Evolutionary conservation across 1,284 basidiomycete genomes (phyloP).

Genomic region (Exobasidium rhododendri): DNA sequence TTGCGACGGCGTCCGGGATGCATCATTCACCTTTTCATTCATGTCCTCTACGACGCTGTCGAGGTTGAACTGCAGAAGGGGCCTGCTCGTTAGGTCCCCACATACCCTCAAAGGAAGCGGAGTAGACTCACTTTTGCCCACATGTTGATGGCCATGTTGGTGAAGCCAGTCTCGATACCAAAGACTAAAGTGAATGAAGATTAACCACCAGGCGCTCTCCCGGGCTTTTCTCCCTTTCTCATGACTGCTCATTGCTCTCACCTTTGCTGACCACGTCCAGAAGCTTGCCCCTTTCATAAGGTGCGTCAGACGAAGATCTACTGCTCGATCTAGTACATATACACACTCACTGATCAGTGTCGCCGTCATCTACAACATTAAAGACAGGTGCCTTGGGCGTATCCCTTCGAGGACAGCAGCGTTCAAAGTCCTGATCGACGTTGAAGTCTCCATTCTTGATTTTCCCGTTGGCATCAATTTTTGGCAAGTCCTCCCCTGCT

Average conservation of each 20-base stretch:
- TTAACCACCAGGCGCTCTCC: too few species aligned
- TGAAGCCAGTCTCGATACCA: slow-evolving; percentile 32
- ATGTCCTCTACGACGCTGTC: slow-evolving; percentile 29
- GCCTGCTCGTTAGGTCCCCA: background rate
- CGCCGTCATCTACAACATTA: slow-evolving; percentile 38
- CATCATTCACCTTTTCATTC: slow-evolving; percentile 29
- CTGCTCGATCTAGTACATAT: too few species aligned
- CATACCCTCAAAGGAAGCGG: background rate
- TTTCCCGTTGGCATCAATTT: slow-evolving; percentile 29
- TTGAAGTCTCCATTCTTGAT: slow-evolving; percentile 14
- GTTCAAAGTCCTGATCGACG: slow-evolving; percentile 23
- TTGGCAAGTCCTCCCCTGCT: slow-evolving; percentile 32
- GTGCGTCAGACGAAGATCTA: too few species aligned
- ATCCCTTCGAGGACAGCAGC: slow-evolving; percentile 25
- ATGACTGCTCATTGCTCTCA: background rate
- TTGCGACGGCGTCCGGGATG: too few species aligned
- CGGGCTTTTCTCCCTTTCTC: background rate
- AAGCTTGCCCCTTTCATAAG: slow-evolving; percentile 21
- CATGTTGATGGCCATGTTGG: slow-evolving; percentile 30
- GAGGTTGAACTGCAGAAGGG: slow-evolving; percentile 10
- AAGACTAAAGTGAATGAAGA: slow-evolving; percentile 17
- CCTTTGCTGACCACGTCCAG: slow-evolving; percentile 21
- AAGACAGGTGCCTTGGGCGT: slow-evolving; percentile 36
- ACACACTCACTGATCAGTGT: slow-evolving; percentile 22
- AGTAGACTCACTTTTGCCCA: slow-evolving; percentile 22